Evolutionary conservation across 331 rosid species (phyloP), one percentile per base, ranked within the genome.

Genomic region (Pyracantha coccinea): DNA sequence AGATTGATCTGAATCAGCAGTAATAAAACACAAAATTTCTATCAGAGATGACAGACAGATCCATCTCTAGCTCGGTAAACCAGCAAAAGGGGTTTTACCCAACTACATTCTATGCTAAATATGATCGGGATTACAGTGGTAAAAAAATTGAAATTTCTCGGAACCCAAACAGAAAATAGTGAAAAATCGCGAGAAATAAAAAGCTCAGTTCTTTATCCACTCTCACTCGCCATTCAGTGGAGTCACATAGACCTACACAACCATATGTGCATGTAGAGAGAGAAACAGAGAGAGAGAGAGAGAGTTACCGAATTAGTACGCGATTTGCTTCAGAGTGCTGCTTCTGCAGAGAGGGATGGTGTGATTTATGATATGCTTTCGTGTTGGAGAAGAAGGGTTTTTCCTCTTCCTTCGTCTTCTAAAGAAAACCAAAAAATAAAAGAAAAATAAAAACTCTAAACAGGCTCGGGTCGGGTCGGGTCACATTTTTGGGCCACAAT

Each of bases 361-460:
- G 35, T n/a, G 73, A 25, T 38, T 54, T 50, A 31, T 20, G 78
- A 64, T 35, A 21, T 50, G 63, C 17, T 77, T 77, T 77, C 76
- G 68, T 77, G 81, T 20, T 70, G 81, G 45, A 7, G 81, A 77
- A 77, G 81, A 70, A 77, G 81, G 74, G 69, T 61, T 73, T 62
- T 73, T 72, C 24, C 19, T 17, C 25, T 23, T 25, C 12, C 73
- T 70, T 29, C 41, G 8, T 20, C 12, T 7, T 29, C 35, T 25
- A 5, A 0, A 55, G 11, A 55, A 58, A 11, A 19, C 0, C 9
- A 24, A 23, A 33, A 66, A 33, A 19, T 4, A 17, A n/a, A 32
- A 8, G 33, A 7, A 24, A 41, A 25, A 41, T 17, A 7, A 38
- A 21, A 23, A 20, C 74, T 24, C 6, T 59, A 9, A 62, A 64